Conservation (phyloP, 495 filamentous ascomycete genomes). For the Ascobolus immersus region DNA sequence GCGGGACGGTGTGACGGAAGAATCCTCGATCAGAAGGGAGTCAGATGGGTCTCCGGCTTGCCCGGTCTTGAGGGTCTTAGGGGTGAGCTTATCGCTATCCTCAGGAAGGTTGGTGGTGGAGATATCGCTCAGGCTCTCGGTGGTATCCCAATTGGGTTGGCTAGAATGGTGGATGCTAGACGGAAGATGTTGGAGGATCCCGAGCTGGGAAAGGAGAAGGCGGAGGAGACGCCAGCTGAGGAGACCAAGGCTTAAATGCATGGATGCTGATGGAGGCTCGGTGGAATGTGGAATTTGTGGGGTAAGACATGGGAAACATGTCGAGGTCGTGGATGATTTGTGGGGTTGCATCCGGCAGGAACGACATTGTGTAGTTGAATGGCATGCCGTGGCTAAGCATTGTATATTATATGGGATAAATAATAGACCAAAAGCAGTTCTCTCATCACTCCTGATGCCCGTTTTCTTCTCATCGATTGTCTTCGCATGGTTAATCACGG, state of each 20-base stretch:
- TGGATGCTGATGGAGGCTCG: too few species aligned
- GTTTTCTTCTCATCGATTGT: too few species aligned
- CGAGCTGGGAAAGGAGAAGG: conserved; percentile 1
- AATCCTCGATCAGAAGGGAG: conserved; percentile 34
- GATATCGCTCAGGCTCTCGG: conserved; percentile 11
- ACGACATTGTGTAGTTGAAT: too few species aligned
- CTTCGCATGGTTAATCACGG: too few species aligned
- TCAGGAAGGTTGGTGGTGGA: conserved; percentile 14
- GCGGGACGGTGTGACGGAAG: conserved; percentile 39
- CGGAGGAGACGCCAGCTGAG: conserved; percentile 3
- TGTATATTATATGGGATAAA: too few species aligned
- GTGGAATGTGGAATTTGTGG: neutral
- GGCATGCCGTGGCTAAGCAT: too few species aligned
- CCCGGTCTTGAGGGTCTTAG: conserved; percentile 60
- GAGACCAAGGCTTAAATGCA: too few species aligned
- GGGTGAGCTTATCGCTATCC: conserved; percentile 35
- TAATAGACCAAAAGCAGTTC: too few species aligned
- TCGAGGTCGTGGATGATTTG: too few species aligned
- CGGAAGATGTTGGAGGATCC: conserved; percentile 12
- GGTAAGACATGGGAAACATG: too few species aligned
- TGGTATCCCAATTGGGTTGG: conserved; percentile 7
- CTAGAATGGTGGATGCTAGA: conserved; percentile 13
- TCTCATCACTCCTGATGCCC: too few species aligned
- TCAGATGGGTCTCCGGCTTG: conserved; percentile 68
- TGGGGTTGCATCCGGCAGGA: too few species aligned